Conservation (phyloP, 2,329 filamentous ascomycete species). For the Orbilia quercus region DNA sequence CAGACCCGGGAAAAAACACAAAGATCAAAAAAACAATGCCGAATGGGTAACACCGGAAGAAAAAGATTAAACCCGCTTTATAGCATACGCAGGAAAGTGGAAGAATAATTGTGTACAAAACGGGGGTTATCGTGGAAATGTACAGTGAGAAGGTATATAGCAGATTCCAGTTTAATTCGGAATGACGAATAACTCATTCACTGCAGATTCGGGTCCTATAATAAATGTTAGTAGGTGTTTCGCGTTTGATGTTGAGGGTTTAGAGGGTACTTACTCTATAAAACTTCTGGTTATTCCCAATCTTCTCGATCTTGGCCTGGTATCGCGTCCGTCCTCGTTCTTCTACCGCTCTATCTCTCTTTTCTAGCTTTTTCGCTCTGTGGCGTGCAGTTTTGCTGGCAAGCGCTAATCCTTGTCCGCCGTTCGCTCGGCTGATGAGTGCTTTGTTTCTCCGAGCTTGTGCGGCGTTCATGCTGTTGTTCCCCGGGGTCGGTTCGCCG, state of each 20-base stretch:
- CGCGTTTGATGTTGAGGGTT: no score
- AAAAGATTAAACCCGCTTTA: background rate
- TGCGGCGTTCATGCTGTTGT: conserved; percentile 60
- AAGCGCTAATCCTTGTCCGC: conserved; percentile 80
- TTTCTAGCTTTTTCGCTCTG: conserved; percentile 74
- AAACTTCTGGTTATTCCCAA: conserved; percentile 77
- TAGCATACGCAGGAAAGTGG: background rate
- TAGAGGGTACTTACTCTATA: conserved; percentile 62
- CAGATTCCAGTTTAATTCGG: background rate
- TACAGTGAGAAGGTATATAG: conserved; percentile 8
- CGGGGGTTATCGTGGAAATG: conserved; percentile 5
- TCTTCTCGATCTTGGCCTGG: conserved; percentile 77
- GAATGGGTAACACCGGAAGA: background rate
- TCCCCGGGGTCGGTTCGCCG: background rate
- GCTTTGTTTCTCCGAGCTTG: conserved; percentile 66
- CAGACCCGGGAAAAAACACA: background rate
- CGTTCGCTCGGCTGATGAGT: conserved; percentile 75
- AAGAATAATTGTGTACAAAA: conserved; percentile 5
- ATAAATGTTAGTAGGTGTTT: conserved; percentile 8
- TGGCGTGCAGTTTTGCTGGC: conserved; percentile 80
- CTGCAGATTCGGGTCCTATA: conserved; percentile 49
- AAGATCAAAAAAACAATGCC: background rate
- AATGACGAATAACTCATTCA: conserved; percentile 7
- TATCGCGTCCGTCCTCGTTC: conserved; percentile 72
- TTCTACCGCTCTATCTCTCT: conserved; percentile 74